phyloP scores from a whole-genome alignment of 371 early-diverging fungal genomes.

The Fennellomyces sp. region DNA sequence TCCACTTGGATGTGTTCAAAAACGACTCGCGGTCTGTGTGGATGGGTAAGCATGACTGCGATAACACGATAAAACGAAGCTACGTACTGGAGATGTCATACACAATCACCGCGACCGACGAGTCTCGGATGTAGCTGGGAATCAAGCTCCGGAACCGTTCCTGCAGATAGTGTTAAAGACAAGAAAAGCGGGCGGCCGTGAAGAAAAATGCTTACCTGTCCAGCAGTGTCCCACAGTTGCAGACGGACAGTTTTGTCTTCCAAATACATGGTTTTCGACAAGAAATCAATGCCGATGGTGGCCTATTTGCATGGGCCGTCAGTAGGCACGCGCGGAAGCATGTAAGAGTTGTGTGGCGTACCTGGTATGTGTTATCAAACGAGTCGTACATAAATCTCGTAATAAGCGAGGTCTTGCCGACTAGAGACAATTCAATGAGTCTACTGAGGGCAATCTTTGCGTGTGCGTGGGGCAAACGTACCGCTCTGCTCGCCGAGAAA shows the following conservation, averaged over 20 bases:
- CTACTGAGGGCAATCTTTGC: too few species aligned
- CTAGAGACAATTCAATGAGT: too few species aligned
- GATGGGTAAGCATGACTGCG: not conserved
- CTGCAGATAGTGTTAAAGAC: constrained; percentile 36
- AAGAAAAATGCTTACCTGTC: constrained; percentile 97
- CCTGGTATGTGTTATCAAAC: constrained; percentile 92
- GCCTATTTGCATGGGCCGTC: constrained; percentile 65
- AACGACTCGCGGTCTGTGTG: constrained; percentile 86
- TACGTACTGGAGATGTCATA: constrained; percentile 92
- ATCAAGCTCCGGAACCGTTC: constrained; percentile 97
- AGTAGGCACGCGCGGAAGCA: too few species aligned
- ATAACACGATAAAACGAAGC: too few species aligned
- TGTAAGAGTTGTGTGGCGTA: not conserved
- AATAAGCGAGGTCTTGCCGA: constrained; percentile 98
- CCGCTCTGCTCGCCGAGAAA: constrained; percentile 97
- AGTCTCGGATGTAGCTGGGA: constrained; percentile 98
- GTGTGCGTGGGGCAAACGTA: constrained; percentile 34
- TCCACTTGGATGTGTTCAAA: constrained; percentile 96
- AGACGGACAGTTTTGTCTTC: constrained; percentile 96
- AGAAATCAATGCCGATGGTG: constrained; percentile 99
- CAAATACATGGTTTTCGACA: constrained; percentile 98
- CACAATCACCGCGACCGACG: constrained; percentile 97
- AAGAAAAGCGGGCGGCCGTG: constrained; percentile 3
- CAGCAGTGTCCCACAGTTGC: constrained; percentile 99
- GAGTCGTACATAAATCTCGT: constrained; percentile 98